Conservation (phyloP, 805 yeast species). For the Pichia insulana region DNA sequence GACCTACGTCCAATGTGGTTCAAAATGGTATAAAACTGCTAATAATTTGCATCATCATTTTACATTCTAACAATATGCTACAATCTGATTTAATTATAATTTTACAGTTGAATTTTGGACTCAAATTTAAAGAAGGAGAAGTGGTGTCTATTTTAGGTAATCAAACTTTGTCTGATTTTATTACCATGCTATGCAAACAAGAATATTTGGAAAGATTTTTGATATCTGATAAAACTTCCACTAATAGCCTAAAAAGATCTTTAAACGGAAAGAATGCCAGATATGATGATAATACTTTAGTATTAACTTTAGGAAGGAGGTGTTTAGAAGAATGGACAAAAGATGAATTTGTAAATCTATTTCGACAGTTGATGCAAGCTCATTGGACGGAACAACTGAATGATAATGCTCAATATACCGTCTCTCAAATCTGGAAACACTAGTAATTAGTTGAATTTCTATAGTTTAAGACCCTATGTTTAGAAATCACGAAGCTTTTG, state of each 20-base stretch:
- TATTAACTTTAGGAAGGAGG: slow-evolving; percentile 25
- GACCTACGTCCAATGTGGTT: slow-evolving; percentile 17
- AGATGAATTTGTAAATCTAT: slow-evolving; percentile 19
- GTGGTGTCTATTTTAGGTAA: slow-evolving; percentile 15
- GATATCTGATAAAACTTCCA: neutral
- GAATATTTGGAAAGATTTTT: slow-evolving; percentile 18
- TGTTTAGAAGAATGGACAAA: slow-evolving; percentile 20
- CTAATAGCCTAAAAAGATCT: neutral
- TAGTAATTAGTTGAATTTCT: neutral
- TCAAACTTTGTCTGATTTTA: slow-evolving; percentile 17
- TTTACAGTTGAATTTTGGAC: slow-evolving; percentile 18
- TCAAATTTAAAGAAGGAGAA: slow-evolving; percentile 18
- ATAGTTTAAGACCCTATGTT: no score
- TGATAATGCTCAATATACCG: slow-evolving; percentile 20
- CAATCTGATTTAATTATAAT: slow-evolving; percentile 21
- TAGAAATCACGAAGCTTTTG: no score
- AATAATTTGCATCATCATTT: slow-evolving; percentile 18
- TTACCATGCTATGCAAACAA: slow-evolving; percentile 19
- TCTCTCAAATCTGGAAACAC: slow-evolving; percentile 16
- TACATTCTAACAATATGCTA: slow-evolving; percentile 23
- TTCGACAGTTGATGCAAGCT: slow-evolving; percentile 20
- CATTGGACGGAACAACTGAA: slow-evolving; percentile 25
- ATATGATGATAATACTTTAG: slow-evolving; percentile 20
- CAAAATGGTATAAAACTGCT: slow-evolving; percentile 23
- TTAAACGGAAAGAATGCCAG: slow-evolving; percentile 5